Evolutionary conservation across 331 rosid species (phyloP), one percentile per base, ranked within the genome.

Genomic region (Phaseolus coccineus): DNA sequence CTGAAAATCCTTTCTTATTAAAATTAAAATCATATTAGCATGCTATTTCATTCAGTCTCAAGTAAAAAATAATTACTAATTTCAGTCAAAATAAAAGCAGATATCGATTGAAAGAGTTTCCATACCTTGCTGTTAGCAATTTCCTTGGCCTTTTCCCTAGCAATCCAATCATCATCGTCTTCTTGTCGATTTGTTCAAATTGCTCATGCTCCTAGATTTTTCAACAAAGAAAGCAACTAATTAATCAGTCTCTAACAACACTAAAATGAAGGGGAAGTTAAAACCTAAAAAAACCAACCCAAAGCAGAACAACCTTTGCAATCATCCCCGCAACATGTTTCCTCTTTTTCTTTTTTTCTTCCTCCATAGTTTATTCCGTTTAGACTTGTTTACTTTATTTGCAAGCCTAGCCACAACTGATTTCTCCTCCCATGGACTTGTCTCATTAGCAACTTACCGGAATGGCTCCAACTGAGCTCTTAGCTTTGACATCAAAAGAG

Each of bases 151-250:
- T 91, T 88, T 79, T 92, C 99, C 83, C 90, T 88, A 37, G 90
- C 93, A 78, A 91, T 87, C 97, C 99, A 95, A 71, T 95, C 97
- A 84, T 92, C 94, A 19, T 19, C 22, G 59, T 97, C 99, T 86
- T 92, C 92, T 57, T 85, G 85, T 92, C 92, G 42, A 86, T 91
- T 84, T 53, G 87, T 30, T 87, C 89, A 83, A 87, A 92, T 74
- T 62, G 65, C 77, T 87, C 92, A 14, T 1, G 72, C 71, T 87
- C 94, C 99, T 92, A 67, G 6, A 65, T 48, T 71, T 80, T 37
- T 48, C 35, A 1, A 55, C 51, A 33, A 50, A 47, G 24, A 69
- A 69, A 73, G 16, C 8, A 85, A 35, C 63, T 63, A 74, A 70
- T 35, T 57, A 25, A 64, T 46, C 73, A 73, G 77, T 55, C 66